Percentiles rank a stretch among this genome's conserved stretches.
phyloP scores from a whole-genome alignment of 192 early-diverging fungal species.

The Backusella morwellensis region DNA sequence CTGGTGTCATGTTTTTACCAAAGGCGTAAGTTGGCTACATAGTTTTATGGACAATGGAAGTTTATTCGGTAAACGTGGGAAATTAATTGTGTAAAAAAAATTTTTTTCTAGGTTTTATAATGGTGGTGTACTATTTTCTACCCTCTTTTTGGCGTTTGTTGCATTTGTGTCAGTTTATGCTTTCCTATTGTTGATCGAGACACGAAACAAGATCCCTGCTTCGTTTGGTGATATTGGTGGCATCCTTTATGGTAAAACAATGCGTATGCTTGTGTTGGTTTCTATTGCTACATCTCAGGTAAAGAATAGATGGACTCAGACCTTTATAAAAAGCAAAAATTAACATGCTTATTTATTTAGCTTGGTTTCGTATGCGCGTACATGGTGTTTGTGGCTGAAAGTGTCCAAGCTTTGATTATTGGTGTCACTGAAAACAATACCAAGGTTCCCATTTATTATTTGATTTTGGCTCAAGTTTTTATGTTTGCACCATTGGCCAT shows the following conservation, averaged over 20 bases:
- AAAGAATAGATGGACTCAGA: neutral
- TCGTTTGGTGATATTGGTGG: constrained; percentile 71
- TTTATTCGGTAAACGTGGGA: neutral
- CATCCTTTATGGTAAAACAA: constrained; percentile 58
- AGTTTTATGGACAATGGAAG: neutral
- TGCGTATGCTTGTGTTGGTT: constrained; percentile 59
- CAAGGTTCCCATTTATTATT: constrained; percentile 36
- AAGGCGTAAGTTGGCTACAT: constrained; percentile 14
- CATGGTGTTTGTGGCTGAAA: constrained; percentile 89
- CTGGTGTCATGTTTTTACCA: constrained; percentile 38
- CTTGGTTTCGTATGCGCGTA: constrained; percentile 92
- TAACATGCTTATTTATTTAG: neutral
- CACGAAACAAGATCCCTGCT: constrained; percentile 59
- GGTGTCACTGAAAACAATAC: constrained; percentile 67
- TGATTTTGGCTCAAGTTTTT: constrained; percentile 71
- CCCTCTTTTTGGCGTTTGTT: constrained; percentile 42
- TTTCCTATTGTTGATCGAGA: constrained; percentile 68
- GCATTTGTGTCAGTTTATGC: constrained; percentile 60
- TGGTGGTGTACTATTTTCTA: constrained; percentile 66
- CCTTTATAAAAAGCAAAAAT: no score
- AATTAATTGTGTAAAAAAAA: neutral
- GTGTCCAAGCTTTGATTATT: constrained; percentile 74
- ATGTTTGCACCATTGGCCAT: constrained; percentile 84
- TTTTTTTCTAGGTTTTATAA: constrained; percentile 49
- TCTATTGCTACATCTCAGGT: constrained; percentile 48